A percentile compares a stretch with the other conserved stretches of the same genome.
Conservation (phyloP, 768 basidiomycete genomes). For the Leucocoprinus leucothites region DNA sequence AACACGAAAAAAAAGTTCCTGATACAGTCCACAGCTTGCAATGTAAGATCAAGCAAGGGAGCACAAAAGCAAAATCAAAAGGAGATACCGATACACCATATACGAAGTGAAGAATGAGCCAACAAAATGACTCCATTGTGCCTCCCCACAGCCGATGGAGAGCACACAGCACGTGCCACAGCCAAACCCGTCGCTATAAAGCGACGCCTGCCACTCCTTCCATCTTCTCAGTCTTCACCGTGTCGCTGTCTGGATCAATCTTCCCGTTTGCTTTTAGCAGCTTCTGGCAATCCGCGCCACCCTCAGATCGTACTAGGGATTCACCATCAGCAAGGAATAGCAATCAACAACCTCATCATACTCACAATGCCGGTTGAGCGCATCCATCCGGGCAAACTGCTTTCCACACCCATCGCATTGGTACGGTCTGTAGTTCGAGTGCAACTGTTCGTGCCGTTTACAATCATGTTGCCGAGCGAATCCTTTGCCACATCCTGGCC, state of each 20-base stretch:
- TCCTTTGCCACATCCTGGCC: constrained; percentile 92
- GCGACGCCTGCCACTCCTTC: constrained; percentile 9
- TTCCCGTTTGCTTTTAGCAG: constrained; percentile 15
- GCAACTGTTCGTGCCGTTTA: constrained; percentile 93
- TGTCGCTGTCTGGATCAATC: not conserved
- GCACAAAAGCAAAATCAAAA: not conserved
- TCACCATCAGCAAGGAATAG: not conserved
- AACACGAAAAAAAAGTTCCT: no score
- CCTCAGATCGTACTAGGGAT: constrained; percentile 23
- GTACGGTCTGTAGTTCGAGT: constrained; percentile 90
- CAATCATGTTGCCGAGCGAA: constrained; percentile 96
- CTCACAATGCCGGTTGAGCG: constrained; percentile 89
- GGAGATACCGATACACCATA: not conserved
- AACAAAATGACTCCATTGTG: not conserved
- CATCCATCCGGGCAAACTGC: constrained; percentile 94
- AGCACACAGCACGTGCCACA: no score
- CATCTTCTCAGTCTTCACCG: constrained; percentile 3
- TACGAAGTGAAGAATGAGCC: not conserved
- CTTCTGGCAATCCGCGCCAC: constrained; percentile 26
- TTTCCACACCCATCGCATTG: constrained; percentile 91
- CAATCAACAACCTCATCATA: constrained; percentile 17
- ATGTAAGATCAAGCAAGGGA: not conserved
- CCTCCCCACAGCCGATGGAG: no score
- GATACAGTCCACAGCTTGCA: not conserved
- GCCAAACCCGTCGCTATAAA: constrained; percentile 6